Evolutionary conservation across 345 rosid genomes (phyloP).

Genomic region (Euphorbia pulcherrima): DNA sequence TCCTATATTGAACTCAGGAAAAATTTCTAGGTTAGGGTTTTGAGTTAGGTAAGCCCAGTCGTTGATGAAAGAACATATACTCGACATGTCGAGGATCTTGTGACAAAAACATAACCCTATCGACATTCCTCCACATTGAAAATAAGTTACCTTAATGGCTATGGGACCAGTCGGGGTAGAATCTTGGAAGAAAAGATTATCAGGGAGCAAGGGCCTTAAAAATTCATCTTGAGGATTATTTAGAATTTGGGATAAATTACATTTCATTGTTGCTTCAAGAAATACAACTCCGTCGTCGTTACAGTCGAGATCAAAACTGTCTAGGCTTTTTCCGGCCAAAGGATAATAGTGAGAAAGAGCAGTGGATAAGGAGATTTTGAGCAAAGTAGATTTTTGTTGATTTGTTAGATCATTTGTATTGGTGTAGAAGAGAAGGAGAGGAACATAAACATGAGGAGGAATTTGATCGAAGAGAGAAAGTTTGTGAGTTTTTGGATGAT

Average conservation of each 20-base stretch:
- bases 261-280: background rate
- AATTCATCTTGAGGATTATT: background rate
- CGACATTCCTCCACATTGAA: background rate
- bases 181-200: background rate
- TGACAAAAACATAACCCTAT: background rate
- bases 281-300: background rate
- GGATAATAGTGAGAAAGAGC: background rate
- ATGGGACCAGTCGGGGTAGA: background rate
- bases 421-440: conserved; percentile 6
- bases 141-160: background rate
- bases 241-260: background rate
- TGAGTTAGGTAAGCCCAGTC: background rate
- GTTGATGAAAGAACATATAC: background rate
- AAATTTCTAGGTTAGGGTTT: background rate
- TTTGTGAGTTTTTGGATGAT: background rate
- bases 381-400: background rate
- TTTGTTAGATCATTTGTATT: background rate
- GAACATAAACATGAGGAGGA: background rate
- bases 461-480: background rate
- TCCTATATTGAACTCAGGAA: background rate
- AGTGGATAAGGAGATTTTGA: background rate
- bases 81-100: background rate
- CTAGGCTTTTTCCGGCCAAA: background rate
- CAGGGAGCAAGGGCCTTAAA: background rate
- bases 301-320: background rate